Evolutionary conservation across 78 protist species (phyloP).

Genomic region (Dictyostelium capitatum): DNA sequence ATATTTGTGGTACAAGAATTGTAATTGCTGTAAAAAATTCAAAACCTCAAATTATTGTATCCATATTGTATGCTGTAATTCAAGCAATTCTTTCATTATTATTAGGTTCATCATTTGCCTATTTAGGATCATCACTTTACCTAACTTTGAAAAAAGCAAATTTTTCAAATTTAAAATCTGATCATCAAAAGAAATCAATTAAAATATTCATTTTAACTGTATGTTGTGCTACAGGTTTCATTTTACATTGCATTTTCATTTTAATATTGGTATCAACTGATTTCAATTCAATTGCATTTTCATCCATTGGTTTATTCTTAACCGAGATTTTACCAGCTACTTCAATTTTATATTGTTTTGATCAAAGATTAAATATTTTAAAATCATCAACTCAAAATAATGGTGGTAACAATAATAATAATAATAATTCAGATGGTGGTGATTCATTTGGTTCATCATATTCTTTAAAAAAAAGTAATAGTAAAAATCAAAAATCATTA

Average conservation of each 20-base stretch:
- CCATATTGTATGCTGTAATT: constrained; percentile 18
- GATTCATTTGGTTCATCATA: too few relatives aligned
- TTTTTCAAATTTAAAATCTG: not conserved
- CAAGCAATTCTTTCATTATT: constrained; percentile 17
- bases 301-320: not conserved
- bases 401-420: too few relatives aligned
- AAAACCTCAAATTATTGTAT: not conserved
- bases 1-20: not conserved
- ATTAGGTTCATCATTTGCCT: not conserved
- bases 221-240: not conserved
- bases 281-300: not conserved
- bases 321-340: not conserved
- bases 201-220: not conserved
- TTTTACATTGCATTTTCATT: constrained; percentile 8
- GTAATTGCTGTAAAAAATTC: not conserved
- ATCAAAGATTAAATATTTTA: not conserved
- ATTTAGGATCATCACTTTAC: not conserved
- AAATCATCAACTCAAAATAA: not conserved
- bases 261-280: not conserved
- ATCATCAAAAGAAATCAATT: not conserved
- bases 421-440: too few relatives aligned
- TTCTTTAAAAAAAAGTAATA: too few relatives aligned
- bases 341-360: not conserved
- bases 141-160: not conserved
- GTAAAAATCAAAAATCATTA: too few relatives aligned